Evolutionary conservation across 2,329 filamentous ascomycete species (phyloP).

Genomic region (Epichloe bromicola): DNA sequence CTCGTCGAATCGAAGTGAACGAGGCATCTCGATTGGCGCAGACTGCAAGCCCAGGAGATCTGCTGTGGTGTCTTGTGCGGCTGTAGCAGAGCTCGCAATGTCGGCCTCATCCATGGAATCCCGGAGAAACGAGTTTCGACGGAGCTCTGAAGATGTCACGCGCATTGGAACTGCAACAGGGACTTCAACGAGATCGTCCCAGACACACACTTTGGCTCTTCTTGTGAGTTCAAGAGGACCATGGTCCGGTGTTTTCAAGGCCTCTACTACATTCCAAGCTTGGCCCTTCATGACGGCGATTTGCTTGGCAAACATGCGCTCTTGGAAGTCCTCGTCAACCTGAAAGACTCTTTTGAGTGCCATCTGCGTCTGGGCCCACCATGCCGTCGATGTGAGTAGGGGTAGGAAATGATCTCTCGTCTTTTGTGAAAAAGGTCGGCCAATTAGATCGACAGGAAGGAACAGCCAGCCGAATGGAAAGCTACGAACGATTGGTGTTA

Average conservation of each 20-base stretch:
- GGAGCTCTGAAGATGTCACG: slow-evolving; percentile 71
- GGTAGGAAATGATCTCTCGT: slow-evolving; percentile 94
- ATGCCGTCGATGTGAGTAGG: slow-evolving; percentile 81
- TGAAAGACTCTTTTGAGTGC: slow-evolving; percentile 79
- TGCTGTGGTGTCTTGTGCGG: slow-evolving; percentile 22
- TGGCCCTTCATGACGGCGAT: slow-evolving; percentile 99
- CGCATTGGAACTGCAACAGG: slow-evolving; percentile 87
- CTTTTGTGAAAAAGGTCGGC: slow-evolving; percentile 87
- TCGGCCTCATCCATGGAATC: slow-evolving; percentile 69
- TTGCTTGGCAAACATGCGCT: slow-evolving; percentile 97
- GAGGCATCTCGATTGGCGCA: slow-evolving; percentile 53
- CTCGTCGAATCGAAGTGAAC: slow-evolving; percentile 59
- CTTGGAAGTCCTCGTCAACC: slow-evolving; percentile 89
- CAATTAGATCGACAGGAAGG: slow-evolving; percentile 88
- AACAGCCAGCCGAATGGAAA: slow-evolving; percentile 99
- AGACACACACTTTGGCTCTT: slow-evolving; percentile 83
- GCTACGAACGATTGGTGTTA: slow-evolving; percentile 32
- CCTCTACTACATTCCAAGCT: slow-evolving; percentile 98
- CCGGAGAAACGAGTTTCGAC: slow-evolving; percentile 43
- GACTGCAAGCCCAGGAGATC: slow-evolving; percentile 60
- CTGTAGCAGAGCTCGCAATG: slow-evolving; percentile 41
- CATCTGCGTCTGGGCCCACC: slow-evolving; percentile 92
- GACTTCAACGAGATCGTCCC: slow-evolving; percentile 95
- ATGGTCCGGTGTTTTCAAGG: slow-evolving; percentile 82
- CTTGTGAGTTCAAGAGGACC: slow-evolving; percentile 88